Evolutionary conservation across 805 yeast species (phyloP).

Genomic region (Ogataea allantospora): DNA sequence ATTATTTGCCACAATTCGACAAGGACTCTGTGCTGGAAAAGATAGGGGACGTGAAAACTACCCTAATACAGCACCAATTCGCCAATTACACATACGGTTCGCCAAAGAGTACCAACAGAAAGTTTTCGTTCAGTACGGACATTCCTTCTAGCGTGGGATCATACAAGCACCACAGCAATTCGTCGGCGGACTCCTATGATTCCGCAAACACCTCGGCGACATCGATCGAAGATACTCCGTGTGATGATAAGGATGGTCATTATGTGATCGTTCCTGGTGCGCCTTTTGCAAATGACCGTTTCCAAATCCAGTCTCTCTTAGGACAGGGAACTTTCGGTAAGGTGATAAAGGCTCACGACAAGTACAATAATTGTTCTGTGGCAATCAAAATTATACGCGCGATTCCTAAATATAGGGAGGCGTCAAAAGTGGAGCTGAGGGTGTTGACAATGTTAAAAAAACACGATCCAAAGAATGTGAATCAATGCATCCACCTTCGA

Average conservation of each 20-base stretch:
- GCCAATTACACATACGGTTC: slow-evolving; percentile 30
- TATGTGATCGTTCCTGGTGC: slow-evolving; percentile 60
- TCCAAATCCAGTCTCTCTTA: slow-evolving; percentile 60
- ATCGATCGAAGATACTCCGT: slow-evolving; percentile 31
- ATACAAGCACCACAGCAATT: slow-evolving; percentile 12
- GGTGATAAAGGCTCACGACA: slow-evolving; percentile 81
- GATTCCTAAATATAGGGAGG: slow-evolving; percentile 91
- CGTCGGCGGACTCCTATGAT: slow-evolving; percentile 23
- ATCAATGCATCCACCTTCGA: slow-evolving; percentile 78
- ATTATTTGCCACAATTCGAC: slow-evolving; percentile 35
- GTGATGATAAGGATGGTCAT: slow-evolving; percentile 74
- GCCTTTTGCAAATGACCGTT: slow-evolving; percentile 68
- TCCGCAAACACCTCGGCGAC: slow-evolving; percentile 24
- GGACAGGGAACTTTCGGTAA: slow-evolving; percentile 96
- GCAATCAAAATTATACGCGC: slow-evolving; percentile 93
- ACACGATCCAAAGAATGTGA: slow-evolving; percentile 64
- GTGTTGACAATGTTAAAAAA: slow-evolving; percentile 71
- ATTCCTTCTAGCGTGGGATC: slow-evolving; percentile 6
- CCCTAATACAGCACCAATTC: slow-evolving; percentile 29
- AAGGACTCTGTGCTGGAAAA: slow-evolving; percentile 37
- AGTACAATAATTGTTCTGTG: slow-evolving; percentile 53
- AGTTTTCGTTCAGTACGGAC: slow-evolving; percentile 28
- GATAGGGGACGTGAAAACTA: slow-evolving; percentile 43
- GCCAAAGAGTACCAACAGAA: slow-evolving; percentile 16
- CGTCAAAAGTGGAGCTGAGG: slow-evolving; percentile 87